A percentile compares a stretch with the other conserved stretches of the same genome.
phyloP scores from a whole-genome alignment of 225 moss, liverwort and hornwort species.

The Climacium dendroides region DNA sequence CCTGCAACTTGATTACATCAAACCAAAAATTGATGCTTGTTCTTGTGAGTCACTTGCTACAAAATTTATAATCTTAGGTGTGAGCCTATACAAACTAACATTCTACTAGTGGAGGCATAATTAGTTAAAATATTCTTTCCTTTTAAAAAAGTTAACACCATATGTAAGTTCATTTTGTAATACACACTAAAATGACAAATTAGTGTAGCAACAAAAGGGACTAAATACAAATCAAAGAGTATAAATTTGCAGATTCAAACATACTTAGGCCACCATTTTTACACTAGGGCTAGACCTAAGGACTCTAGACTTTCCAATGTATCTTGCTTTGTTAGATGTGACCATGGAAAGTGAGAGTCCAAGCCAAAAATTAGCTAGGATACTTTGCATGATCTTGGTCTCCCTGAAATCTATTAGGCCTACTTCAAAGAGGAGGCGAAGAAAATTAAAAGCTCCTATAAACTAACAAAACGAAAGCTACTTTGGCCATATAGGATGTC shows the following conservation, averaged over 20 bases:
- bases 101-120: not conserved
- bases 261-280: rapidly evolving
- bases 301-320: rapidly evolving
- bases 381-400: not conserved
- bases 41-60: not conserved
- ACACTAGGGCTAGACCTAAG: not conserved
- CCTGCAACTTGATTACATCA: too few species aligned
- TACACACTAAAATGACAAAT: not conserved
- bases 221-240: not conserved
- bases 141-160: not conserved
- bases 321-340: not conserved
- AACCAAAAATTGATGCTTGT: too few species aligned
- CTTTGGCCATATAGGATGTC: not conserved
- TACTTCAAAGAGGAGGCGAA: not conserved
- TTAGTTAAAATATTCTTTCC: not conserved
- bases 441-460: not conserved
- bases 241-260: not conserved
- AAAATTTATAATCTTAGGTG: not conserved
- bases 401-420: not conserved
- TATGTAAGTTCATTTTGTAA: not conserved
- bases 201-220: too few species aligned
- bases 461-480: not conserved
- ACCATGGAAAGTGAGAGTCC: not conserved
- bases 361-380: not conserved
- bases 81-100: not conserved